Base-by-base conservation (phyloP, 139 green algal genomes). In the Monoraphidium neglectum region DNA sequence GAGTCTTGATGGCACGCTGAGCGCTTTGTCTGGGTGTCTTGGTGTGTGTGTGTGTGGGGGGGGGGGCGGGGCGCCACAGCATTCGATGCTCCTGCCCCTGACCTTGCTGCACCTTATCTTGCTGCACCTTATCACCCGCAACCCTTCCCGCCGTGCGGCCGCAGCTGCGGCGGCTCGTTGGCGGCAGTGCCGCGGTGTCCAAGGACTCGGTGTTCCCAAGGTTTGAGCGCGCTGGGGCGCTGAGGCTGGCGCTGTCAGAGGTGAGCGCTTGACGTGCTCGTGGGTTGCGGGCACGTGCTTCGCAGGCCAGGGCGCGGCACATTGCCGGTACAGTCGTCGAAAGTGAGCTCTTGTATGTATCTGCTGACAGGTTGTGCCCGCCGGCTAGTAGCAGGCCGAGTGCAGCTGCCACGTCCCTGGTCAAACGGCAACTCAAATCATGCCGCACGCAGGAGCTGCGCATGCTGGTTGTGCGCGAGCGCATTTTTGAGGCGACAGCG, bases 181-280 rank as follows among this genome's bases (percentile, higher is more conserved):
- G 83, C n/a, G 10, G 33, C 24, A 56, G 46, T 0, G 74, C 65
- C 5, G 82, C 79, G 15, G 82, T 90, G 38, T 16, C 77, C 40
- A 88, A 89, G 70, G 86, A 88, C 12, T 18, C 51, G 0, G 76
- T 91, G 38, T 81, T 84, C 37, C 86, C 86, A 0, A 12, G 86
- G 38, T 87, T 91, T 56, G 83, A 91, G 71, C 68, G 76, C 18
- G 60, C 60, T 38, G 68, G 60, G 13, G 43, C 36, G 40, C 67
- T 81, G 57, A 40, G 65, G 26, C 67, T 67, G 15, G 76, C 68
- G 23, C 28, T 77, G 21, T 30, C 62, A 56, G 46, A 49, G 60
- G 30, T 51, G 21, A 18, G 32, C 51, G 4, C 21, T 33, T 83
- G n/a, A n/a, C n/a, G n/a, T n/a, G n/a, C n/a, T n/a, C n/a, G n/a